phyloP scores from a whole-genome alignment of 805 yeast species.

The Debaryomyces hansenii region DNA sequence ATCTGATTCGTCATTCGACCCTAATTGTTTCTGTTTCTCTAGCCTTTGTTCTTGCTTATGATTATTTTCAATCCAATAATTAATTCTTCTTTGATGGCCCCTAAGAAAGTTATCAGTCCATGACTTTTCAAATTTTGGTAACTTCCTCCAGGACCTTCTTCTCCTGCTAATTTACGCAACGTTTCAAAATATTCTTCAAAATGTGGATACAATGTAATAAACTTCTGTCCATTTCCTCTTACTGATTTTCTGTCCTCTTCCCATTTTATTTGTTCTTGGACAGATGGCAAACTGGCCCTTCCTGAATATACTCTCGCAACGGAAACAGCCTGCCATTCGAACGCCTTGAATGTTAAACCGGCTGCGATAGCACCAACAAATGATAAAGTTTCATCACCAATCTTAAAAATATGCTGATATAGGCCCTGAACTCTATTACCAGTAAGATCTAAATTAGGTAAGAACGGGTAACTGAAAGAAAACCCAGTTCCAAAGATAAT shows the following conservation, averaged over 20 bases:
- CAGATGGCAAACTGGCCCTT: constrained; percentile 26
- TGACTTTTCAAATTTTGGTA: constrained; percentile 18
- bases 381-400: constrained; percentile 31
- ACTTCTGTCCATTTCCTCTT: constrained; percentile 25
- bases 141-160: constrained; percentile 22
- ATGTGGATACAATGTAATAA: constrained; percentile 15
- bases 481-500: constrained; percentile 27
- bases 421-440: constrained; percentile 28
- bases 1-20: too few relatives aligned
- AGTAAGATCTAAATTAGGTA: constrained; percentile 17
- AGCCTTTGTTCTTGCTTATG: neutral
- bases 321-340: constrained; percentile 41
- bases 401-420: constrained; percentile 33
- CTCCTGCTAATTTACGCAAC: constrained; percentile 18
- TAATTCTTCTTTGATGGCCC: constrained; percentile 19
- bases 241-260: constrained; percentile 18
- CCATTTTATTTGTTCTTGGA: constrained; percentile 30
- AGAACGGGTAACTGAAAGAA: constrained; percentile 20
- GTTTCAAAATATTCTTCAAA: constrained; percentile 22
- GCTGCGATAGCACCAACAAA: constrained; percentile 38
- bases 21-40: too few relatives aligned
- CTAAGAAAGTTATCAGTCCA: constrained; percentile 19
- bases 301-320: constrained; percentile 33
- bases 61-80: constrained; percentile 14
- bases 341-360: constrained; percentile 39